Evolutionary conservation across 2,329 filamentous ascomycete species (phyloP).

Genomic region (Coniella vitis): DNA sequence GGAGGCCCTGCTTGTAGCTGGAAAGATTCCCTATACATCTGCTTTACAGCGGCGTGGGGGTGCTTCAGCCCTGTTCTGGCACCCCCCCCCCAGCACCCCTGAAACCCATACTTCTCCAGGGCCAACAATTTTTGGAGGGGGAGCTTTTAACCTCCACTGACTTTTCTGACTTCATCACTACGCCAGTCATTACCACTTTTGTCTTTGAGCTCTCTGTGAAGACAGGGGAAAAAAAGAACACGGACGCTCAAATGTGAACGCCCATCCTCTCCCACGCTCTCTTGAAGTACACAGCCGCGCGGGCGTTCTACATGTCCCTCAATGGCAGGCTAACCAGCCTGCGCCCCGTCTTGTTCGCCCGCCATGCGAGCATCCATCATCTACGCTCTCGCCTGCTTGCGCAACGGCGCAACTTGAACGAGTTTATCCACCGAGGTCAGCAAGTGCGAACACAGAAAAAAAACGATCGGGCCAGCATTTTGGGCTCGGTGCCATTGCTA

Average conservation of each 20-base stretch:
- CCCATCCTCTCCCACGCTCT: slow-evolving; percentile 2
- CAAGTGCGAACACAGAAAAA: background rate
- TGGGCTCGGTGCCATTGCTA: too few relatives aligned
- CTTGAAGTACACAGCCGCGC: background rate
- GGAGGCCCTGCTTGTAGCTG: too few relatives aligned
- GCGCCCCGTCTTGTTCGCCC: slow-evolving; percentile 12
- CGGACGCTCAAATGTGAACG: slow-evolving; percentile 13
- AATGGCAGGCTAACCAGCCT: slow-evolving; percentile 18
- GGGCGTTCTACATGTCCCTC: slow-evolving; percentile 16
- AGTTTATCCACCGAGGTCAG: slow-evolving; percentile 14
- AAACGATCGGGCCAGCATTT: too few relatives aligned
- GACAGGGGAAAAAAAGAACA: background rate
- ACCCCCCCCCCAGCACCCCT: background rate
- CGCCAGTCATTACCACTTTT: too few relatives aligned
- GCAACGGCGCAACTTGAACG: slow-evolving; percentile 13
- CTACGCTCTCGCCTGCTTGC: background rate
- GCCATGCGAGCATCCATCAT: slow-evolving; percentile 3
- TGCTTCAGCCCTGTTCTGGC: too few relatives aligned
- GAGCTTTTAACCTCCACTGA: too few relatives aligned
- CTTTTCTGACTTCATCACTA: too few relatives aligned
- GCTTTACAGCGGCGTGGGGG: background rate
- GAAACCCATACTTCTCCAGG: background rate
- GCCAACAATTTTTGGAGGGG: too few relatives aligned
- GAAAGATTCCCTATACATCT: too few relatives aligned
- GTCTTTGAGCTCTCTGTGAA: too few relatives aligned